Evolutionary conservation across 176 grass and related monocot genomes (phyloP).

Genomic region (Areca catechu): DNA sequence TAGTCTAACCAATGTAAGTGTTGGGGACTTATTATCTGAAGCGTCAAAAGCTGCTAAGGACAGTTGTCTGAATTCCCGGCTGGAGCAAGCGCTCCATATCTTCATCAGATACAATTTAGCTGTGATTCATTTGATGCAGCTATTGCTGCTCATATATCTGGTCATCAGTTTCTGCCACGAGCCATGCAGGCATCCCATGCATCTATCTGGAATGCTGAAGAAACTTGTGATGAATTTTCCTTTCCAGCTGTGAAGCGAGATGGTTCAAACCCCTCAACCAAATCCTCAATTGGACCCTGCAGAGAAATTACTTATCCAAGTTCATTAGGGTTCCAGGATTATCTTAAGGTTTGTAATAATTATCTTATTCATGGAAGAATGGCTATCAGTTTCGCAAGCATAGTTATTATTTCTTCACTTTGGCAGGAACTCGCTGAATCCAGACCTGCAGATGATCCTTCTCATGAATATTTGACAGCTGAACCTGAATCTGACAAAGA

Average conservation of each 20-base stretch:
- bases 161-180: slow-evolving; percentile 31
- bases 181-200: slow-evolving; percentile 20
- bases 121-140: slow-evolving; percentile 96
- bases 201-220: slow-evolving; percentile 70
- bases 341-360: slow-evolving; percentile 65
- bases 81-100: slow-evolving; percentile 22
- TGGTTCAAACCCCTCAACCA: slow-evolving; percentile 31
- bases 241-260: slow-evolving; percentile 41
- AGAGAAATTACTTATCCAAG: slow-evolving; percentile 31
- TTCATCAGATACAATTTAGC: slow-evolving; percentile 46
- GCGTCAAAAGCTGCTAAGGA: slow-evolving; percentile 59
- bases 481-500: slow-evolving; percentile 22
- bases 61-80: slow-evolving; percentile 35
- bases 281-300: slow-evolving; percentile 18
- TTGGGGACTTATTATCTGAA: slow-evolving; percentile 86
- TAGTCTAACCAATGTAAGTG: slow-evolving; percentile 81
- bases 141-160: slow-evolving; percentile 75
- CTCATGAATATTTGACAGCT: neutral
- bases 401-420: slow-evolving; percentile 23
- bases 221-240: slow-evolving; percentile 87
- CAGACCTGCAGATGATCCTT: slow-evolving; percentile 34
- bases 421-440: slow-evolving; percentile 52
- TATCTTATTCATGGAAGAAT: slow-evolving; percentile 17
- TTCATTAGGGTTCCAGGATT: slow-evolving; percentile 40
- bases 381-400: slow-evolving; percentile 13